These are phyloP conservation scores for Globisporangium takayamanum DNA, from an alignment of 352 stramenopile genomes.

Conservation along the genomic window DNA sequence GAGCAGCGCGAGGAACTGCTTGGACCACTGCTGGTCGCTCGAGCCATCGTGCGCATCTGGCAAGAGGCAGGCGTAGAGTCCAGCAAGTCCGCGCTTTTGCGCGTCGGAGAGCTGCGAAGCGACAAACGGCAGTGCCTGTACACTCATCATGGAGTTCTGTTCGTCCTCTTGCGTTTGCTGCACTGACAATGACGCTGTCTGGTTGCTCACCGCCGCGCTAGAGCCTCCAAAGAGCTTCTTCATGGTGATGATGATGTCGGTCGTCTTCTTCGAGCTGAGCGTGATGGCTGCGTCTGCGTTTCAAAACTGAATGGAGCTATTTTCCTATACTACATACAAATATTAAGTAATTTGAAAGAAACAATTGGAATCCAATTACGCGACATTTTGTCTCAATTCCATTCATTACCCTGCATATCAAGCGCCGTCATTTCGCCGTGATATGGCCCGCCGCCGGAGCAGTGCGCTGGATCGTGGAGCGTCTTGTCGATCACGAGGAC, in stretches of 20 bases:
- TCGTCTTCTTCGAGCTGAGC: not conserved
- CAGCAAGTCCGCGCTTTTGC: slow-evolving; percentile 66
- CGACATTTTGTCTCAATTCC: no score
- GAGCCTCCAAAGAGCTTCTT: not conserved
- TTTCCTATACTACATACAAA: no score
- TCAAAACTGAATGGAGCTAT: not conserved
- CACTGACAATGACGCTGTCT: not conserved
- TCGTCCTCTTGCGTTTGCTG: no score
- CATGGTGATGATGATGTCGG: not conserved
- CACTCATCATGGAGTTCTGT: slow-evolving; percentile 1
- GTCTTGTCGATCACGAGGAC: no score
- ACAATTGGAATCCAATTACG: no score
- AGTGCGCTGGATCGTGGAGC: no score
- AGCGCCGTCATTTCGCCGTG: no score
- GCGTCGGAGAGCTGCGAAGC: slow-evolving; percentile 33
- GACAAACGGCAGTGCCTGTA: slow-evolving; percentile 8
- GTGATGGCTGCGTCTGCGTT: not conserved
- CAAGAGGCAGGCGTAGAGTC: slow-evolving; percentile 62
- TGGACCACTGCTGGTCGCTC: slow-evolving; percentile 43
- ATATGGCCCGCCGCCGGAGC: no score
- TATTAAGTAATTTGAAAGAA: no score
- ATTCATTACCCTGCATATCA: no score
- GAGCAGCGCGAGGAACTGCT: slow-evolving; percentile 54
- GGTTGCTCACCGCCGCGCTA: not conserved
- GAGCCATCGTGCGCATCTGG: slow-evolving; percentile 64